Evolutionary conservation across 345 rosid species (phyloP).

Genomic region (Noccaea caerulescens): DNA sequence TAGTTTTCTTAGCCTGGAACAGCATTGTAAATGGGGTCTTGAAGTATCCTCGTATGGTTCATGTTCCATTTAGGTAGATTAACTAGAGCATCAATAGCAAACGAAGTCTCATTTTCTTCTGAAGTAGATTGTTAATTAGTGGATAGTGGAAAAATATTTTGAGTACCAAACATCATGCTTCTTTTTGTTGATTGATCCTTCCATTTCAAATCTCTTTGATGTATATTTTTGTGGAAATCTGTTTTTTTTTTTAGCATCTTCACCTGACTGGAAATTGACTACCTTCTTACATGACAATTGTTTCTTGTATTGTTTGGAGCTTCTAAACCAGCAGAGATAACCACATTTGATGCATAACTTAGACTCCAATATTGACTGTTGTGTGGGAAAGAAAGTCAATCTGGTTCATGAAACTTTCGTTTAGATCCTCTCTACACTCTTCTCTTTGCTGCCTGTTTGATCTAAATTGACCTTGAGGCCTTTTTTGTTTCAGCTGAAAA

Average conservation of each 20-base stretch:
- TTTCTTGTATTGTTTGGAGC: conserved; percentile 8
- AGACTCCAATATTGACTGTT: neutral
- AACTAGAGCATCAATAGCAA: neutral
- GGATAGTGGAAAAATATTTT: neutral
- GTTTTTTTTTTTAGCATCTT: neutral
- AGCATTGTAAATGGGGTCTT: neutral
- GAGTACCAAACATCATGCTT: neutral
- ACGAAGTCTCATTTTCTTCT: neutral
- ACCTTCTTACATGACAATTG: neutral
- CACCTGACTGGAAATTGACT: neutral
- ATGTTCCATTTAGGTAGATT: neutral
- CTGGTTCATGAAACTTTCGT: conserved; percentile 9
- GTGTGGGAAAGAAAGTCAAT: neutral
- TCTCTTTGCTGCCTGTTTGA: neutral
- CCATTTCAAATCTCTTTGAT: neutral
- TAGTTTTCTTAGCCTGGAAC: neutral
- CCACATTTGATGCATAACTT: conserved; percentile 3
- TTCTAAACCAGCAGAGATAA: neutral
- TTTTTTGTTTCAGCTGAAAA: conserved; percentile 57
- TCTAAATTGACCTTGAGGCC: neutral
- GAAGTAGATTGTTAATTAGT: neutral
- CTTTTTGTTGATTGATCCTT: conserved; percentile 4
- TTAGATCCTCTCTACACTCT: neutral
- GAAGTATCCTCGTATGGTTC: neutral
- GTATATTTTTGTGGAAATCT: too few species aligned